Evolutionary conservation across 768 basidiomycete genomes (phyloP).

Genomic region (Termitomyces sp.): DNA sequence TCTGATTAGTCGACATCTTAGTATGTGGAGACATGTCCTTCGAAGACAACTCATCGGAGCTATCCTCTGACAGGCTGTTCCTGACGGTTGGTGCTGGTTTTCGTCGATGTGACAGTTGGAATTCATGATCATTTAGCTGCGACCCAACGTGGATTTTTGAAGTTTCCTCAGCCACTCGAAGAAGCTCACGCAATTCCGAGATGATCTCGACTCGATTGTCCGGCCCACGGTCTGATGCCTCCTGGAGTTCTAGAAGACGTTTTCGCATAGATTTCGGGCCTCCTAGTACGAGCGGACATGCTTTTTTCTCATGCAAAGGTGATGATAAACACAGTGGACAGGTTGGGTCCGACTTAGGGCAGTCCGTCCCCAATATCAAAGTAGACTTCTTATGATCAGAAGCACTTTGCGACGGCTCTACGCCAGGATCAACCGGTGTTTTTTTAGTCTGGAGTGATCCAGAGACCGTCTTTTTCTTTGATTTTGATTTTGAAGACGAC

Average conservation of each 20-base stretch:
- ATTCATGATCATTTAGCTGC: background rate
- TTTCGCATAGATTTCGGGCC: conserved; percentile 39
- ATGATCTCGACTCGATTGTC: conserved; percentile 29
- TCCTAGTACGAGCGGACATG: conserved; percentile 44
- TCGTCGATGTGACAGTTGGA: background rate
- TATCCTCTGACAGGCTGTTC: background rate
- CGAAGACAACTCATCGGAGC: background rate
- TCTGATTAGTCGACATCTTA: background rate
- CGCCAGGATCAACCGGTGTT: background rate
- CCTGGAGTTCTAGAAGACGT: conserved; percentile 42
- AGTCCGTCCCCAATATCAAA: background rate
- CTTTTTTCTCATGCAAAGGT: conserved; percentile 44
- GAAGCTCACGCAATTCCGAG: conserved; percentile 35
- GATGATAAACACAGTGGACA: conserved; percentile 45
- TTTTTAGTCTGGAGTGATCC: too few relatives aligned
- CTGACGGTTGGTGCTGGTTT: background rate
- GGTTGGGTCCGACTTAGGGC: background rate
- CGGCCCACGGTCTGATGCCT: conserved; percentile 19
- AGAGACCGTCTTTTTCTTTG: background rate
- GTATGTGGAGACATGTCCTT: background rate
- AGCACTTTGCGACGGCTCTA: background rate
- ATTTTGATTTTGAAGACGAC: background rate
- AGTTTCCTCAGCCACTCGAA: conserved; percentile 7
- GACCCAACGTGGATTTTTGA: background rate
- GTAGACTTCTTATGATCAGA: background rate